Evolutionary conservation across 441 rosid genomes (phyloP), one percentile per base, ranked within the genome.

Genomic region (Erodium texanum): DNA sequence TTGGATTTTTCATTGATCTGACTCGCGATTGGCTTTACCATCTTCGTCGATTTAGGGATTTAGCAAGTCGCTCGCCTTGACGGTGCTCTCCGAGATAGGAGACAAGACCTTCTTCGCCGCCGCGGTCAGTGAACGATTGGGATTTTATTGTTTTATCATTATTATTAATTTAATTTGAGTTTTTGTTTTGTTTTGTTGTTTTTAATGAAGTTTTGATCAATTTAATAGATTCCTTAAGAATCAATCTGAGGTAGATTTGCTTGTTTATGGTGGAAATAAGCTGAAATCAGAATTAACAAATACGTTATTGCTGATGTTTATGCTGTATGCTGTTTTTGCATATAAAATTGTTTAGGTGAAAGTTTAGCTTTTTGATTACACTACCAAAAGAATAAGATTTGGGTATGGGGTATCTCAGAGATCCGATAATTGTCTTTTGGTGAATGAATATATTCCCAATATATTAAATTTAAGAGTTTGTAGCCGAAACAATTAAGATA

Each of bases 81-180:
- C 59, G 23, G 59, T 52, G 59, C 59, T 52, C 59, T 52, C 59
- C 23, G 59, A 52, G 59, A 52, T 52, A 20, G 59, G 59, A 52
- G 59, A 52, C 59, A 52, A 52, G 22, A 52, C 59, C 3, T 52
- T 52, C 59, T 52, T 52, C 59, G 59, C 59, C 19, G 59, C 59
- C 6, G 59, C 59, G 59, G 59, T 52, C 59, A 52, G 59, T 52
- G 20, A 52, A 52, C 23, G 23, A 52, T 50, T 50, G 18, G 58
- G 12, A n/a, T 50, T 38, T 38, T 7, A 50, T 50, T n/a, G 58
- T 50, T 50, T 15, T 48, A 48, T 48, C 56, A 16, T 48, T 45
- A 45, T 15, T 48, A 11, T 50, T n/a, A 50, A 8, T 36, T 16
- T 50, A 18, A 15, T 16, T 15, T 15, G 19, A 14, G 56, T 7